Percentiles rank a stretch among this genome's conserved stretches.
Evolutionary conservation across 495 filamentous ascomycete genomes (phyloP).

Genomic region (Niebla homalea): DNA sequence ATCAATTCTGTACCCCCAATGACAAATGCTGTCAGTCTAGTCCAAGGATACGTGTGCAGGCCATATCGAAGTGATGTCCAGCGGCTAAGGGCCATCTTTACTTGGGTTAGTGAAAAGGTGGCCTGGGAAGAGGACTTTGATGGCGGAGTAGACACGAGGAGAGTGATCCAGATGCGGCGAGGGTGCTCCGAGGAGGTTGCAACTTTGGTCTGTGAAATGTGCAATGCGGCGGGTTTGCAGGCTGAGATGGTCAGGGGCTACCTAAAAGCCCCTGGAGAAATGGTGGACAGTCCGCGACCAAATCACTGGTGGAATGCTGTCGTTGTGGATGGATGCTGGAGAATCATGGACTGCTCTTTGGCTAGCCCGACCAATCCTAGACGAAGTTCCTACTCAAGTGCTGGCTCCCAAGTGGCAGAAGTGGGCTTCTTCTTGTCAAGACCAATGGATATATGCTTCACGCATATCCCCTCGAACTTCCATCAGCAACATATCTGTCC

Average conservation of each 20-base stretch:
- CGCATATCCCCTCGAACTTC: constrained; percentile 74
- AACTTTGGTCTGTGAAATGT: constrained; percentile 84
- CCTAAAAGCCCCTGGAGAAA: constrained; percentile 79
- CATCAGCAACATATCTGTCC: constrained; percentile 89
- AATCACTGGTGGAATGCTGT: constrained; percentile 99
- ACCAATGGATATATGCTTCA: constrained; percentile 83
- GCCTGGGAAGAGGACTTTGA: constrained; percentile 94
- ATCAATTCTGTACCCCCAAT: constrained; percentile 79
- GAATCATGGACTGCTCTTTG: constrained; percentile 89
- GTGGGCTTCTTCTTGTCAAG: constrained; percentile 82
- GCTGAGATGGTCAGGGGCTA: constrained; percentile 76
- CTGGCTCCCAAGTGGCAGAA: constrained; percentile 56
- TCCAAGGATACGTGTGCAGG: constrained; percentile 84
- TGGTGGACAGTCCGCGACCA: constrained; percentile 62
- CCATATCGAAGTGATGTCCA: constrained; percentile 94
- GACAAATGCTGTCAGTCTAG: constrained; percentile 70
- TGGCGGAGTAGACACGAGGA: constrained; percentile 59
- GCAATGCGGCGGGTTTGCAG: constrained; percentile 72
- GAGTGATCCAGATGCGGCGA: constrained; percentile 70
- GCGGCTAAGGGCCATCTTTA: constrained; percentile 84
- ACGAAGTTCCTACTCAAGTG: constrained; percentile 60
- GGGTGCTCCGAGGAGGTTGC: constrained; percentile 89
- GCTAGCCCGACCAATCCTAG: constrained; percentile 81
- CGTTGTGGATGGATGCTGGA: constrained; percentile 86
- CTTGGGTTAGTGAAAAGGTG: constrained; percentile 89